Base-by-base conservation (phyloP, 2,329 filamentous ascomycete species). In the Emmonsiellopsis sp. region DNA sequence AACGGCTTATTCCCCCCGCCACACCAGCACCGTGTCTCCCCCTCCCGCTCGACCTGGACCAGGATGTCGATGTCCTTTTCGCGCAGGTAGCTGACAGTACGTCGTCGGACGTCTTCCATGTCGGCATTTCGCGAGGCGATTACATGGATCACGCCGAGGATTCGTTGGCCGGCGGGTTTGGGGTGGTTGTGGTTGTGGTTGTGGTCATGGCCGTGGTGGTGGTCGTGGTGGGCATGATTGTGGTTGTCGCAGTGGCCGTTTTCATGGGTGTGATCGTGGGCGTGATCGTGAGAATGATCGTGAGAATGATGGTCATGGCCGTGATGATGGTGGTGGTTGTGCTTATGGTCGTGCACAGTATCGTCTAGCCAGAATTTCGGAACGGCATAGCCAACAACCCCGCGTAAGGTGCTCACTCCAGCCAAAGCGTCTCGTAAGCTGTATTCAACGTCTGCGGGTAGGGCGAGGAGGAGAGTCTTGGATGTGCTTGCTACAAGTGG, bases 321-420 rank as follows among this genome's bases (percentile, higher is more conserved):
- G 40, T 59, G 48, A 40, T 61, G 57, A 38, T 52, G 65, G 20
- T 48, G 51, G 57, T 71, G 67, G 11, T 59, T 52, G 54, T 70
- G 67, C 35, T 58, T 53, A 57, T 68, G 61, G 50, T 62, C 56
- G 50, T 67, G 59, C 31, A 62, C 55, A 32, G 74, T 75, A 58
- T 95, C 90, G 61, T 94, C 89, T 11, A 93, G 75, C 93, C 93
- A 98, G 65, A 97, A 96, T 62, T 90, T 86, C 7, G 92, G 91
- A 1, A 87, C 88, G 0, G 86, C 80, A 64, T 96, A 97, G 51
- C 86, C 85, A 0, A 86, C 84, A 0, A 98, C 92, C 0, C 92
- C 93, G 34, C 87, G 79, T 56, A 97, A 76, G 49, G 86, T 85
- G 47, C 85, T 84, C 7, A 98, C 83, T 5, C 91, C 91, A 2